These are phyloP conservation scores for Beta corolliflora DNA, from an alignment of 179 eudicot genomes.

Conservation along the genomic window DNA sequence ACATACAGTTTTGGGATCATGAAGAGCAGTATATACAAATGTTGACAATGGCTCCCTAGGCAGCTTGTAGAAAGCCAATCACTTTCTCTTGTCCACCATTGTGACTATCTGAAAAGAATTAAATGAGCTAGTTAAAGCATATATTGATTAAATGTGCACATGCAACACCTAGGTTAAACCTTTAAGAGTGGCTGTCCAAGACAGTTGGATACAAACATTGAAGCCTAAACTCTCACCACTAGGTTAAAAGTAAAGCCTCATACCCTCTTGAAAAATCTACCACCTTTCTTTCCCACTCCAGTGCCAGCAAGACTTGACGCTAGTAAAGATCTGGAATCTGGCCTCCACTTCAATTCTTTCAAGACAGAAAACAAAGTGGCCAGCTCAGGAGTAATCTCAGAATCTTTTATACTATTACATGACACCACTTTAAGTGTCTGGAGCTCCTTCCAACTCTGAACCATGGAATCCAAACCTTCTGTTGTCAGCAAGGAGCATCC, in stretches of 20 bases:
- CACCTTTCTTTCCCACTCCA: constrained; percentile 79
- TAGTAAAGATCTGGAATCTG: constrained; percentile 75
- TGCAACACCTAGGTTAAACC: constrained; percentile 20
- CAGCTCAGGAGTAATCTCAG: constrained; percentile 71
- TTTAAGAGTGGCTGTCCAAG: constrained; percentile 15
- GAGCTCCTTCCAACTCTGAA: constrained; percentile 79
- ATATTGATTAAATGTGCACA: neutral
- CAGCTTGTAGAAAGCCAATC: constrained; percentile 28
- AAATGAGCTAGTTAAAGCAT: constrained; percentile 10
- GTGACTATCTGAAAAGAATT: constrained; percentile 25
- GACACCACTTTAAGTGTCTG: constrained; percentile 70
- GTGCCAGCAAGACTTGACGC: constrained; percentile 76
- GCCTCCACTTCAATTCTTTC: constrained; percentile 89
- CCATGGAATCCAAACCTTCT: constrained; percentile 71
- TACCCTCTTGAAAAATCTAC: constrained; percentile 65
- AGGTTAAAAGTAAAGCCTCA: constrained; percentile 23
- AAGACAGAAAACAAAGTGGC: constrained; percentile 72
- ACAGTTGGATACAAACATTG: constrained; percentile 19
- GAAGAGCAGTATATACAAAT: constrained; percentile 29
- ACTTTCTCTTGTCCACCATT: constrained; percentile 38
- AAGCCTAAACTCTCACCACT: constrained; percentile 23
- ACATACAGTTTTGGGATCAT: constrained; percentile 18
- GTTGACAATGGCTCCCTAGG: constrained; percentile 8
- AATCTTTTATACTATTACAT: constrained; percentile 81
- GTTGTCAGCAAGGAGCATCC: constrained; percentile 88